Conservation (phyloP, 1,139 yeast species). For the Pichia sp. region DNA sequence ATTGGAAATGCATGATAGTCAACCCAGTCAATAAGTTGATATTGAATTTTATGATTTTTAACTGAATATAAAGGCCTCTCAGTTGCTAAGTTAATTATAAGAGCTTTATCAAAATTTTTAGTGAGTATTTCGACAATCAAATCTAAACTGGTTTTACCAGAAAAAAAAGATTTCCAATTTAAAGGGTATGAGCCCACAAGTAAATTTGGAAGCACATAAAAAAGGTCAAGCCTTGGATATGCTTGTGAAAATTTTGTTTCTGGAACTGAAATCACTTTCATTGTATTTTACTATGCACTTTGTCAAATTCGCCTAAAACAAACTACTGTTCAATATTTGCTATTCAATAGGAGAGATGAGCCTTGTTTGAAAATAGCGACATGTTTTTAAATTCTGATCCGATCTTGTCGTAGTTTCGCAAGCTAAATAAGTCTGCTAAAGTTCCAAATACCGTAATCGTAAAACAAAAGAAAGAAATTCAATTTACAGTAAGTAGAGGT, state of each 20-base stretch:
- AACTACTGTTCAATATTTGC: too few species aligned
- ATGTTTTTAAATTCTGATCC: too few species aligned
- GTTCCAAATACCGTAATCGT: too few species aligned
- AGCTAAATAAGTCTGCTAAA: too few species aligned
- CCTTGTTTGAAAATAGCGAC: too few species aligned
- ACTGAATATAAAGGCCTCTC: constrained; percentile 4
- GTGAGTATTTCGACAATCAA: neutral
- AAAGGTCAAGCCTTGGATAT: constrained; percentile 4
- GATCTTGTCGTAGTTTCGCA: too few species aligned
- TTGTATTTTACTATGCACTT: neutral
- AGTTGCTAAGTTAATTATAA: constrained; percentile 7
- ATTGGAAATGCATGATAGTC: constrained; percentile 81
- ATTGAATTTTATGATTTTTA: neutral
- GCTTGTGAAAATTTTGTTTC: neutral
- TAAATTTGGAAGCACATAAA: constrained; percentile 7
- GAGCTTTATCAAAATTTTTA: neutral
- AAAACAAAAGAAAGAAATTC: too few species aligned
- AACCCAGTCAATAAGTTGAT: constrained; percentile 21
- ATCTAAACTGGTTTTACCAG: neutral
- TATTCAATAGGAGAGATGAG: too few species aligned
- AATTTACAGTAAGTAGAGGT: too few species aligned
- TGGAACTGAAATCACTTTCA: neutral
- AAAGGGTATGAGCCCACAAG: constrained; percentile 13
- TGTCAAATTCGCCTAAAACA: neutral
- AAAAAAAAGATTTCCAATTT: neutral